These are phyloP conservation scores for Aspergillus sp. DNA, from an alignment of 2,329 filamentous ascomycete species.

Conservation along the genomic window DNA sequence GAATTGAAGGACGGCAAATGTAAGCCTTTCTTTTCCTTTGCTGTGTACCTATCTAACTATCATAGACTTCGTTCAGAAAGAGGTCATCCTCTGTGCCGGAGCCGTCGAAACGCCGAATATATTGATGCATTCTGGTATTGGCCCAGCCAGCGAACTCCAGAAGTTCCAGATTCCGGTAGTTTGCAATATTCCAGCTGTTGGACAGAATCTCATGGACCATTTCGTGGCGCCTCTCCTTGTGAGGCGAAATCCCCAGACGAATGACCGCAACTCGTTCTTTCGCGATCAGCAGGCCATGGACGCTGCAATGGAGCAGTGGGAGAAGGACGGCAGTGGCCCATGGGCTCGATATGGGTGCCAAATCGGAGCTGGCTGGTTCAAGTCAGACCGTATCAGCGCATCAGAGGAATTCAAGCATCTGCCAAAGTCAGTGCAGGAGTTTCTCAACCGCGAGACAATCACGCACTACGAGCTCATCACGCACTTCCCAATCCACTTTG, in stretches of 20 bases:
- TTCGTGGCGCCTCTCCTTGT: constrained; percentile 15
- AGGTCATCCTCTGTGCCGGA: neutral
- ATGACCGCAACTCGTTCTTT: constrained; percentile 50
- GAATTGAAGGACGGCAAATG: too few relatives aligned
- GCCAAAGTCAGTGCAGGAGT: constrained; percentile 29
- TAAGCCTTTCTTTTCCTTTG: too few relatives aligned
- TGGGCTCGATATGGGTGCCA: constrained; percentile 42
- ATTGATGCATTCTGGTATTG: neutral
- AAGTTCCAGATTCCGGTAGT: neutral
- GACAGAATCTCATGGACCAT: constrained; percentile 27
- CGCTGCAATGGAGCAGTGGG: constrained; percentile 50
- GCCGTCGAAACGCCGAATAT: neutral
- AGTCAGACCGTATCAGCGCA: constrained; percentile 40
- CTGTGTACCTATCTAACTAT: too few relatives aligned
- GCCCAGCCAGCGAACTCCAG: neutral
- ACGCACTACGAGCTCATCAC: constrained; percentile 58
- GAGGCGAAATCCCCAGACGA: constrained; percentile 44
- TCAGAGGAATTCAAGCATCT: constrained; percentile 54
- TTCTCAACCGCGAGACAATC: constrained; percentile 51
- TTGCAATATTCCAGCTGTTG: constrained; percentile 31
- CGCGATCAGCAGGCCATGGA: constrained; percentile 42
- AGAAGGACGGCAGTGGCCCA: constrained; percentile 40
- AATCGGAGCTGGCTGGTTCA: constrained; percentile 40
- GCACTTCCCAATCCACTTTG: constrained; percentile 47
- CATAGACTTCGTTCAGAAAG: neutral